Base-by-base conservation (phyloP, 2,329 filamentous ascomycete genomes). In the Trichothecium roseum region DNA sequence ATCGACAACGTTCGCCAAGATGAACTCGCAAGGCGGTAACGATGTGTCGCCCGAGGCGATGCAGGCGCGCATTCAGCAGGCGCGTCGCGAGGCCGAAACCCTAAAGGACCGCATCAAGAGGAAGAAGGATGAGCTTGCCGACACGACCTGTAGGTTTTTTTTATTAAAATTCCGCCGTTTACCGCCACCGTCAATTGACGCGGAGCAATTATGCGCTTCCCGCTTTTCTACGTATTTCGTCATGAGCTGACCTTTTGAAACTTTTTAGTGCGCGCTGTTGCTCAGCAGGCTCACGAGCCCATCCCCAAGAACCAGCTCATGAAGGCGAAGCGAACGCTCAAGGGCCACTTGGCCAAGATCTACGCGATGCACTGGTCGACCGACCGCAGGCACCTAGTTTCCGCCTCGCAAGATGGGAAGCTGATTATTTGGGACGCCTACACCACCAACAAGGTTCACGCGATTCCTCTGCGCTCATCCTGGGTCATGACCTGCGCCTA, bases 401-500 rank as follows among this genome's bases (percentile, higher is more conserved):
- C 91, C 10, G 91, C 91, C 44, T 98, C 91, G 49, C 91, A 98
- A 64, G 91, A 98, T 55, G 91, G 91, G 60, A 98, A 98, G 71
- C 79, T 98, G 49, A 98, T 98, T 63, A 96, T 98, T 57, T 98
- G 91, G 91, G 91, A 98, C 61, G 91, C 91, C 40, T 98, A 98
- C 68, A 96, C 89, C 46, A 96, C 91, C 43, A 96, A 98, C 73
- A 98, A 98, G 64, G 91, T 98, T 42, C 91, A 98, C 64, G 91
- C 91, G 59, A 96, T 98, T 51, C 91, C 91, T 24, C 73, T 98
- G 40, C 81, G 91, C 45, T 96, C 91, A 12, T 98, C 91, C 12
- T 98, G 91, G 91, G 91, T 98, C 63, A 98, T 98, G 91, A 98
- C 91, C 46, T 98, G 91, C 74, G 91, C 91, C 55, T 98, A 98